Evolutionary conservation across 768 basidiomycete genomes (phyloP), one percentile per base, ranked within the genome.

Genomic region (Phaffia tasmanica): DNA sequence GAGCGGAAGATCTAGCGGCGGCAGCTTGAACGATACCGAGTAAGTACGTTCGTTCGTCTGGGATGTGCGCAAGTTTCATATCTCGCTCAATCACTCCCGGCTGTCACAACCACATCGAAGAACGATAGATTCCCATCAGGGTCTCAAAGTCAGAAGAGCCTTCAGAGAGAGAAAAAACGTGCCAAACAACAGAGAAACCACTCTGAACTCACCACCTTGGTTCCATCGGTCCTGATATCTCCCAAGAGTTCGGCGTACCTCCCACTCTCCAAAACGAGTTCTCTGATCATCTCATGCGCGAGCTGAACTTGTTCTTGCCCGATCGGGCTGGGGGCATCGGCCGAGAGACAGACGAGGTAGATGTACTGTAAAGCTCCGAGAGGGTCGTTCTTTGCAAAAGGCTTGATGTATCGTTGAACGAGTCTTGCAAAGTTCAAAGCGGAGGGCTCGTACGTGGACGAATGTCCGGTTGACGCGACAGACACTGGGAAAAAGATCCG

Each of bases 351-450:
- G 7, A 95, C 82, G 67, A 87, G 87, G 73, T 91, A 92, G 27
- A 93, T 87, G 71, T 97, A 98, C 76, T 99, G 92, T 60, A 99
- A 77, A 0, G 93, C 94, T 72, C 93, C 89, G 72, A 87, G 86
- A 0, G 93, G 87, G 71, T 95, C 94, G 81, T 89, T 84, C 77
- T 86, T 88, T 30, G 87, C 88, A 74, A 98, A 95, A 68, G 86
- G 87, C 47, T 90, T 84, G 54, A 95, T 84, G 74, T 99, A 97
- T 19, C 91, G 87, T 84, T 91, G 92, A 67, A 92, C 83, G 25
- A 97, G 76, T 3, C 89, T 88, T 0, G 90, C 83, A 25, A 98
- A 79, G 74, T 87, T 87, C 56, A 93, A 78, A 64, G 70, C 70
- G 19, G 70, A 64, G 35, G 67, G 63, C 48, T 73, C 60, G 51